Percentiles rank a stretch among this genome's conserved stretches.
These are phyloP conservation scores for Gossypium rotundifolium DNA, from an alignment of 345 rosid genomes.

Conservation along the genomic window DNA sequence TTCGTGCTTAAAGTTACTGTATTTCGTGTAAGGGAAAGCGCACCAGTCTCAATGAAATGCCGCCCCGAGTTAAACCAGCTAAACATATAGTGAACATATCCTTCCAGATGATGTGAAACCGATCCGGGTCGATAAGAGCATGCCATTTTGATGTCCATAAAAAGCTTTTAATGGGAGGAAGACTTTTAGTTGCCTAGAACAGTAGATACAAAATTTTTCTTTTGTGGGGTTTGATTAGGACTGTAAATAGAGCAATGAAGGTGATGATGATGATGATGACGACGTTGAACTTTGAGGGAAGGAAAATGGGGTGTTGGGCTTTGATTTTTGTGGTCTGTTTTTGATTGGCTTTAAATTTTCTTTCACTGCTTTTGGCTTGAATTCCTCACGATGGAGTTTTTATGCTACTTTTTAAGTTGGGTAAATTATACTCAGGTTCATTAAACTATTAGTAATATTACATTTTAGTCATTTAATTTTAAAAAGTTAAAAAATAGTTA, in stretches of 20 bases:
- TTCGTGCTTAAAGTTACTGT: slow-evolving; percentile 70
- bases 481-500: too few species aligned
- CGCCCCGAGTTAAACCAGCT: slow-evolving; percentile 12
- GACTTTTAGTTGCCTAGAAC: slow-evolving; percentile 18
- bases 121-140: slow-evolving; percentile 12
- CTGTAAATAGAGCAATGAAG: slow-evolving; percentile 31
- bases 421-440: too few species aligned
- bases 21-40: slow-evolving; percentile 44
- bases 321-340: neutral
- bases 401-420: too few species aligned
- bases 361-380: neutral
- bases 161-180: slow-evolving; percentile 4
- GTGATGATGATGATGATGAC: neutral
- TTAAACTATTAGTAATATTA: too few species aligned
- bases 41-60: slow-evolving; percentile 14
- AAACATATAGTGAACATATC: neutral
- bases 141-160: slow-evolving; percentile 4
- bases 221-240: slow-evolving; percentile 28
- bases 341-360: neutral
- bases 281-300: slow-evolving; percentile 8
- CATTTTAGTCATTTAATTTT: too few species aligned
- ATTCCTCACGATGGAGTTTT: neutral
- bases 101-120: slow-evolving; percentile 12
- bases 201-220: slow-evolving; percentile 16
- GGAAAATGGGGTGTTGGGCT: slow-evolving; percentile 12